phyloP scores from a whole-genome alignment of 2,329 filamentous ascomycete species.

The Fonsecaea nubica region DNA sequence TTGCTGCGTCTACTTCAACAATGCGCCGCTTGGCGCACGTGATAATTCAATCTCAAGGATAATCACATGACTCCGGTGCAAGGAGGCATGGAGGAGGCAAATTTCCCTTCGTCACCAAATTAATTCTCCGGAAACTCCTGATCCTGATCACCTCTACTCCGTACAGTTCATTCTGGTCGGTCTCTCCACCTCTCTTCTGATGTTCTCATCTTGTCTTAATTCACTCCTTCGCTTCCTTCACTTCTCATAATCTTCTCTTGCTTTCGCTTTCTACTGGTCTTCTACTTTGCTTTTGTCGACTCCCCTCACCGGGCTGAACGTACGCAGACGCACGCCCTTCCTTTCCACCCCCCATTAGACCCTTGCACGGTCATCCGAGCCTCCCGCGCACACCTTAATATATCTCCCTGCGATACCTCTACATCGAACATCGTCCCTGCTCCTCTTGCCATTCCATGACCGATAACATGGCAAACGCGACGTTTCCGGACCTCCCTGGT shows the following conservation, averaged over 20 bases:
- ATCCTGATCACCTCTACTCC: constrained; percentile 20
- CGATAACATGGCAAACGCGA: constrained; percentile 36
- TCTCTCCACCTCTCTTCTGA: constrained; percentile 21
- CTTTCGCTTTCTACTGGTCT: background rate
- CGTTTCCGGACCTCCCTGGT: constrained; percentile 69
- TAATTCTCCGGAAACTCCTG: constrained; percentile 18
- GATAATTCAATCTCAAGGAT: background rate
- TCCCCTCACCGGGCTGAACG: background rate
- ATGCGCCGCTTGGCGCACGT: constrained; percentile 3
- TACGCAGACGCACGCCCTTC: background rate
- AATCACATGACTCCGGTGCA: background rate
- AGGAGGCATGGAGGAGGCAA: background rate
- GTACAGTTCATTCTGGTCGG: constrained; percentile 16
- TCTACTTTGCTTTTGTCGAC: background rate
- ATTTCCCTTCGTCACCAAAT: constrained; percentile 18
- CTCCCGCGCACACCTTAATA: constrained; percentile 28
- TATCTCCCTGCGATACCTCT: background rate
- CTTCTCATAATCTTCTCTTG: constrained; percentile 7
- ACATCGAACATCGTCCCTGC: background rate
- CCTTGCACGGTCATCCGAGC: constrained; percentile 26
- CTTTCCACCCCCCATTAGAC: constrained; percentile 16
- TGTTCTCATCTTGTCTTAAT: constrained; percentile 16
- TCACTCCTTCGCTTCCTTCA: constrained; percentile 31
- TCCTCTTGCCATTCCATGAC: constrained; percentile 13
- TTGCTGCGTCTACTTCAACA: background rate